Evolutionary conservation across 192 early-diverging fungal species (phyloP), one percentile per base, ranked within the genome.

Genomic region (Coemansia sp.): DNA sequence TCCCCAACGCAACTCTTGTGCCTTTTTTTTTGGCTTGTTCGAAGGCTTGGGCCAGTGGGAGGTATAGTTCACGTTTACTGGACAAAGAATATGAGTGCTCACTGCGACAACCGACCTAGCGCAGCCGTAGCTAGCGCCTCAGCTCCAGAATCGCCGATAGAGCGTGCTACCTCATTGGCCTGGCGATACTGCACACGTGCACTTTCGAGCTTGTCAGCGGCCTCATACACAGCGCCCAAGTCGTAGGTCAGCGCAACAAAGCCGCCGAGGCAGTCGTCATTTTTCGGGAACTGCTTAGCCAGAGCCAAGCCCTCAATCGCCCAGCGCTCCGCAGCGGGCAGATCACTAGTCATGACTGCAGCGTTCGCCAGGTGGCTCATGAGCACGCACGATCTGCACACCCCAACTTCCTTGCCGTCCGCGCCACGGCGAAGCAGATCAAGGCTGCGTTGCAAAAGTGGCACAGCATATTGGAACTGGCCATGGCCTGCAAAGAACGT

Each of bases 301-400:
- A 78, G 67, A 15, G 46, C 67, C 68, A 84, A 44, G 17, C 81
- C 81, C 14, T 84, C 76, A 14, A 78, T 70, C 3, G 68, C 34
- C 73, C 69, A 71, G 62, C 66, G 72, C 46, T 84, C 76, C 2
- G 81, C 77, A 2, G 63, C 72, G 10, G 68, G 58, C 64, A 75
- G 66, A 42, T 84, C 59, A 2, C 59, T 48, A 19, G 65, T 68
- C 64, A 57, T 55, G n/a, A 76, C 77, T 0, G 73, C 67, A 3
- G 74, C 74, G 19, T 84, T 84, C 48, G 77, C 81, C 68, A 84
- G 45, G 36, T 84, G 81, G 76, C 76, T 84, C 76, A 84, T 78
- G 45, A 84, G 64, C 17, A 78, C 46, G 62, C 73, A 73, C 36
- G 81, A 78, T 23, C 77, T 42, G 51, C 81, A 84, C 4, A 78